Evolutionary conservation across 108 stramenopile genomes (phyloP), one percentile per base, ranked within the genome.

Genomic region (Nitzschia inconspicua): DNA sequence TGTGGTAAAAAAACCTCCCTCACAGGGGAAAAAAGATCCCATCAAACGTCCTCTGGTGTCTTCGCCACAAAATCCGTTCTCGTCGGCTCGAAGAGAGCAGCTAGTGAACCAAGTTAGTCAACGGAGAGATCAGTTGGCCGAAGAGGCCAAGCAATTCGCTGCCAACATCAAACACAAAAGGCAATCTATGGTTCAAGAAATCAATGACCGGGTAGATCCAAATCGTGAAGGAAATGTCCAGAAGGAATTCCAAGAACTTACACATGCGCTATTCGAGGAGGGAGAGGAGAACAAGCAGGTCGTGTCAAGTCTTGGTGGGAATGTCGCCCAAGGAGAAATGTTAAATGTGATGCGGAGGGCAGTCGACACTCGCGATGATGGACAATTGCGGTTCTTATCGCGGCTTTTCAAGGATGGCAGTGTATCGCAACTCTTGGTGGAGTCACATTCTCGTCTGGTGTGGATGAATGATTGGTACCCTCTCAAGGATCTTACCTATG

Each of bases 391-490:
- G 28, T 83, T 86, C 36, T 72, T 86, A 77, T 53, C 66, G 10
- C 61, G 70, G 19, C 83, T 86, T 47, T 86, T 86, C 51, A 62
- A 64, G 19, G 71, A 72, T 11, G 78, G 80, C 28, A 63, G 77
- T 5, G 66, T 83, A 7, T 76, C 79, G 4, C 53, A 60, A 23
- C 47, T 76, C 0, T 69, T 86, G 75, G 82, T 75, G 34, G 66
- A 86, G 40, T 78, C 77, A 52, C 59, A 66, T 46, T 69, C 82
- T 6, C 63, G 61, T 22, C 49, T 86, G 41, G 85, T 86, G 47
- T 86, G 85, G 85, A 40, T 86, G 40, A 77, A 81, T 42, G 85
- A 86, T 65, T 86, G 85, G 85, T 80, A 79, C 52, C 72, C 78
- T 27, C 57, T 74, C 14, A 75, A 78, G 25, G 85, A 86, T 41